Conservation (phyloP, 2,329 filamentous ascomycete genomes). For the Aspergillus calidoustus region DNA sequence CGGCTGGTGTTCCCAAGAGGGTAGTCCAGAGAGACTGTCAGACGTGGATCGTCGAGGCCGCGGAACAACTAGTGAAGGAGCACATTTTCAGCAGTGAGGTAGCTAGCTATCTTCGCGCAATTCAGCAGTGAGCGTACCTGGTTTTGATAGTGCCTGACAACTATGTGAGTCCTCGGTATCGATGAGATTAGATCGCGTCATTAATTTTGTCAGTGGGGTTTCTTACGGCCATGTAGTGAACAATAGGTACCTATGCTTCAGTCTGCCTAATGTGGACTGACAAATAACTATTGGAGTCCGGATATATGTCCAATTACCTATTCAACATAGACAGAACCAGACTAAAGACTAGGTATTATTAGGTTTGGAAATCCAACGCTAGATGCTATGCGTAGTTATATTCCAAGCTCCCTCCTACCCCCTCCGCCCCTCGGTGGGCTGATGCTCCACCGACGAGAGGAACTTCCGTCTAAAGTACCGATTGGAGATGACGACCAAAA, state of each 20-base stretch:
- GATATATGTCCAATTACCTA: too few relatives aligned
- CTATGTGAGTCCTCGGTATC: too few relatives aligned
- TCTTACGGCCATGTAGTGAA: too few relatives aligned
- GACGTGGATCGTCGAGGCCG: slow-evolving; percentile 44
- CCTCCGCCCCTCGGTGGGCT: background rate
- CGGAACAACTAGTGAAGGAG: slow-evolving; percentile 34
- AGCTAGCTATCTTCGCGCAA: slow-evolving; percentile 30
- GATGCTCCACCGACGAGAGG: background rate
- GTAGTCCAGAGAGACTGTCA: slow-evolving; percentile 41
- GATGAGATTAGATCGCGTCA: background rate
- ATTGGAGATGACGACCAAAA: background rate
- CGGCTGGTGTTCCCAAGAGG: slow-evolving; percentile 17
- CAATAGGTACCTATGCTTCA: too few relatives aligned
- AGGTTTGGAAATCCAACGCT: background rate
- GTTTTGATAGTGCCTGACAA: too few relatives aligned
- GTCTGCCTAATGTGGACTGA: too few relatives aligned
- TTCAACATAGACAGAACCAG: too few relatives aligned
- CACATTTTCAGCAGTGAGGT: slow-evolving; percentile 31
- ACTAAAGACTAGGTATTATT: background rate
- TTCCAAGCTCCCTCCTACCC: background rate
- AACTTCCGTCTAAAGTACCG: background rate
- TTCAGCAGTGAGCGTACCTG: slow-evolving; percentile 27
- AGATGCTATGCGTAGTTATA: background rate
- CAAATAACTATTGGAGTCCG: too few relatives aligned
- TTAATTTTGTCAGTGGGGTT: too few relatives aligned